Conservation (phyloP, 2,329 filamentous ascomycete genomes). For the Aureobasidium lini region DNA sequence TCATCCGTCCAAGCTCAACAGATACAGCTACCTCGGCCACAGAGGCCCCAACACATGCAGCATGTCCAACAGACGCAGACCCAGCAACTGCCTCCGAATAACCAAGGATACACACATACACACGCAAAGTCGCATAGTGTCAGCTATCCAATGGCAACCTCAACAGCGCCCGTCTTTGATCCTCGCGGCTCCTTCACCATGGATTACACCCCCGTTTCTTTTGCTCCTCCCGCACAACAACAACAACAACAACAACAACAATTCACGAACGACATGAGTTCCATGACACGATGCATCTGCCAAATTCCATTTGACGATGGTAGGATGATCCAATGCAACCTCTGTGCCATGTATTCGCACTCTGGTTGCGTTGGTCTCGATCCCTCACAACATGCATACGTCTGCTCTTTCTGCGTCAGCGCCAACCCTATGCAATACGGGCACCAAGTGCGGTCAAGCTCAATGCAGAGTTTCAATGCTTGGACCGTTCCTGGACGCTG, state of each 20-base stretch:
- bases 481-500: slow-evolving; percentile 8
- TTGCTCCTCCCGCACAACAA: slow-evolving; percentile 1
- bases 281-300: slow-evolving; percentile 50
- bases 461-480: slow-evolving; percentile 4
- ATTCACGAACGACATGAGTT: slow-evolving; percentile 16
- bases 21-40: slow-evolving; percentile 11
- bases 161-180: slow-evolving; percentile 10
- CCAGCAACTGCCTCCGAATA: slow-evolving; percentile 5
- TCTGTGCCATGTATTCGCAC: slow-evolving; percentile 57
- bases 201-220: slow-evolving; percentile 1
- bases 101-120: not conserved
- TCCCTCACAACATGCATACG: slow-evolving; percentile 41
- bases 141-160: not conserved
- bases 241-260: not conserved
- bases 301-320: slow-evolving; percentile 47
- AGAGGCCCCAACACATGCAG: not conserved
- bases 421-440: not conserved
- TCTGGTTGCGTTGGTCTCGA: slow-evolving; percentile 49
- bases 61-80: slow-evolving; percentile 5
- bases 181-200: slow-evolving; percentile 12
- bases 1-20: not conserved
- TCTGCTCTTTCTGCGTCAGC: slow-evolving; percentile 41
- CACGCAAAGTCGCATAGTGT: slow-evolving; percentile 14
- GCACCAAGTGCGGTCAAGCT: slow-evolving; percentile 2
- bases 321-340: slow-evolving; percentile 56